Conservation (phyloP, 2,329 filamentous ascomycete genomes). For the Byssoonygena ceratinophila region DNA sequence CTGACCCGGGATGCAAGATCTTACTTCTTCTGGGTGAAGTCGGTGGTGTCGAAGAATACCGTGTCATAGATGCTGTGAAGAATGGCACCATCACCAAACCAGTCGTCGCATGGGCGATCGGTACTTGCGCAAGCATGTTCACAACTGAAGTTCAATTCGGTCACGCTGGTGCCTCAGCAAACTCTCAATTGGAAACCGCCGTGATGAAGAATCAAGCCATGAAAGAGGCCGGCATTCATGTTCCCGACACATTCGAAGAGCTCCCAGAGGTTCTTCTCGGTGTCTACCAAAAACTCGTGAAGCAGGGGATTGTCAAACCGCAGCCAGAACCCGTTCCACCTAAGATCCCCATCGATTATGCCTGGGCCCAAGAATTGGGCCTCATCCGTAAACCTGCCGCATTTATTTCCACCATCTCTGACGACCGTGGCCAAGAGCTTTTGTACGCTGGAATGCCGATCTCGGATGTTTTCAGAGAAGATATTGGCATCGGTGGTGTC, state of each 20-base stretch:
- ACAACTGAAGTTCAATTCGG: conserved; percentile 99
- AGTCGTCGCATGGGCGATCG: conserved; percentile 97
- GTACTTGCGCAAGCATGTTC: conserved; percentile 98
- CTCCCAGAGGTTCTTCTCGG: conserved; percentile 64
- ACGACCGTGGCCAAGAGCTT: conserved; percentile 98
- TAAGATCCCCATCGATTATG: conserved; percentile 99
- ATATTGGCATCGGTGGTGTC: conserved; percentile 98
- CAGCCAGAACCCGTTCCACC: conserved; percentile 81
- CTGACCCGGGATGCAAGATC: conserved; percentile 96
- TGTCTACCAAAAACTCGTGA: conserved; percentile 83
- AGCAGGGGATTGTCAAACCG: conserved; percentile 73
- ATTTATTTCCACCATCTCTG: conserved; percentile 99
- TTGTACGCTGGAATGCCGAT: conserved; percentile 99
- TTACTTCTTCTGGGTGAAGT: conserved; percentile 93
- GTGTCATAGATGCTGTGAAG: conserved; percentile 97
- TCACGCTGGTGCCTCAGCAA: conserved; percentile 96
- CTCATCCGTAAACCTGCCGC: conserved; percentile 99
- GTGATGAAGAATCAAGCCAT: conserved; percentile 94
- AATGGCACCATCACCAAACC: conserved; percentile 91
- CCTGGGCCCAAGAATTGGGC: conserved; percentile 97
- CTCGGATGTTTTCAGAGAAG: conserved; percentile 98
- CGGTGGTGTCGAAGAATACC: conserved; percentile 98
- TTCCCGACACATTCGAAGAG: conserved; percentile 94
- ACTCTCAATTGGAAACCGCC: conserved; percentile 97
- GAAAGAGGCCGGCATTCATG: conserved; percentile 86